A percentile compares a stretch with the other conserved stretches of the same genome.
Conservation (phyloP, 1,284 basidiomycete genomes). For the Apiotrichum veenhuisii region DNA sequence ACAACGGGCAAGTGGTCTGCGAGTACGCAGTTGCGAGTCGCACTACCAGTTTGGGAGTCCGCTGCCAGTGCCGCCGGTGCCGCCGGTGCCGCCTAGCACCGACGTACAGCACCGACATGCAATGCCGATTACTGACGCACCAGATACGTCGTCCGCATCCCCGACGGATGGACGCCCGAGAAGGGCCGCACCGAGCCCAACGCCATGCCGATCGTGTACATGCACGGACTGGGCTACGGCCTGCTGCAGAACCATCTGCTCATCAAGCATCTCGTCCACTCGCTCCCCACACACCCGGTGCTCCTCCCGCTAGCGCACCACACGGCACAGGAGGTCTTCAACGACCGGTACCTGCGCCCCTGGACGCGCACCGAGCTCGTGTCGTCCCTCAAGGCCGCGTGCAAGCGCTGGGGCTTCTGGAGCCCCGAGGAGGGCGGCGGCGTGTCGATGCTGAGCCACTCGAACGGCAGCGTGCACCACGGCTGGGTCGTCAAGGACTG, state of each 20-base stretch:
- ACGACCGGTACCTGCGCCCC: conserved; percentile 66
- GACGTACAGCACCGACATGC: too few relatives aligned
- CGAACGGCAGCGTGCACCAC: conserved; percentile 57
- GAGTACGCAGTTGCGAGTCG: too few relatives aligned
- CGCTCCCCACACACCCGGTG: conserved; percentile 65
- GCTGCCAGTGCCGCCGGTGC: too few relatives aligned
- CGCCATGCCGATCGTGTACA: conserved; percentile 70
- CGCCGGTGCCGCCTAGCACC: too few relatives aligned
- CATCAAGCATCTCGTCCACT: conserved; percentile 44
- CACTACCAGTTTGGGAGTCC: too few relatives aligned
- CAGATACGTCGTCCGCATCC: conserved; percentile 72
- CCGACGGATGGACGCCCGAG: conserved; percentile 60
- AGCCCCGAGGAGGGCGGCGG: conserved; percentile 50
- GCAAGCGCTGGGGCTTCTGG: conserved; percentile 63
- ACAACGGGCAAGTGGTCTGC: neutral
- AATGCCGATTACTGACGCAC: neutral
- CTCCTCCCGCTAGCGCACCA: conserved; percentile 77
- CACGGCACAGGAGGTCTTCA: conserved; percentile 77
- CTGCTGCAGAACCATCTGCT: conserved; percentile 50
- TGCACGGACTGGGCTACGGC: conserved; percentile 72
- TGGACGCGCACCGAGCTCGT: conserved; percentile 62
- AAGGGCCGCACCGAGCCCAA: conserved; percentile 33
- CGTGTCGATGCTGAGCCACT: conserved; percentile 77
- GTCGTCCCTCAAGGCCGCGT: conserved; percentile 58
- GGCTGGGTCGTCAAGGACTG: conserved; percentile 65